These are phyloP conservation scores for Austroboletus novae-zelandiae DNA, from an alignment of 1,284 basidiomycete species.

Conservation along the genomic window DNA sequence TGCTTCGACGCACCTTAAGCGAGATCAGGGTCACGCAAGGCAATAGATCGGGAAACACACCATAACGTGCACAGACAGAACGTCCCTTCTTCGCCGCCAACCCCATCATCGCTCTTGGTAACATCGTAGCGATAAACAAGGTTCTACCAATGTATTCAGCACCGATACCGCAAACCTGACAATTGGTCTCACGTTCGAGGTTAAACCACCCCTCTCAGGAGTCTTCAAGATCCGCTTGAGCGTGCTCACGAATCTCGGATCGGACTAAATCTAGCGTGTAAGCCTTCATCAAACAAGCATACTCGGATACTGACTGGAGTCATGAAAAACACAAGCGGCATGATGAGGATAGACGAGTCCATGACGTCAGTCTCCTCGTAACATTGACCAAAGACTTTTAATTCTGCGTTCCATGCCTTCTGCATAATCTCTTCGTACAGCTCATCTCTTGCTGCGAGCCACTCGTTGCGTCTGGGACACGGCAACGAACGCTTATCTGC, in stretches of 20 bases:
- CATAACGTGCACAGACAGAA: conserved; percentile 80
- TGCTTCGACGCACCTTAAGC: conserved; percentile 78
- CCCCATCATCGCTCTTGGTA: conserved; percentile 79
- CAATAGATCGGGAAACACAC: conserved; percentile 23
- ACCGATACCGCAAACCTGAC: not conserved
- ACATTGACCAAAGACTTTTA: conserved; percentile 72
- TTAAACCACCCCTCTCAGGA: conserved; percentile 84
- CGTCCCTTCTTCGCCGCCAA: conserved; percentile 90
- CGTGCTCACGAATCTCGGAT: conserved; percentile 84
- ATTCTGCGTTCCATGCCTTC: conserved; percentile 72
- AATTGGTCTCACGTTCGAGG: conserved; percentile 66
- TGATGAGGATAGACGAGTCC: conserved; percentile 76
- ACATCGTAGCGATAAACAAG: conserved; percentile 80
- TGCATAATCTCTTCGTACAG: conserved; percentile 86
- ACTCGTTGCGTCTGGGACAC: conserved; percentile 67
- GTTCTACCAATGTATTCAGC: conserved; percentile 13
- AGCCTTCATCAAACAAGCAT: conserved; percentile 5
- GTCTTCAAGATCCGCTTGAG: conserved; percentile 78
- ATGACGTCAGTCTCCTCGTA: conserved; percentile 71
- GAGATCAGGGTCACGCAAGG: conserved; percentile 15
- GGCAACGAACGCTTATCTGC: conserved; percentile 86
- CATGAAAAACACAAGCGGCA: conserved; percentile 88
- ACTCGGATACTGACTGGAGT: conserved; percentile 50
- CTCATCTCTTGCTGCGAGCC: conserved; percentile 73
- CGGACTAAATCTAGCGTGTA: conserved; percentile 49